These are phyloP conservation scores for Cladosporium oxysporum DNA, from an alignment of 2,329 filamentous ascomycete species.

Conservation along the genomic window DNA sequence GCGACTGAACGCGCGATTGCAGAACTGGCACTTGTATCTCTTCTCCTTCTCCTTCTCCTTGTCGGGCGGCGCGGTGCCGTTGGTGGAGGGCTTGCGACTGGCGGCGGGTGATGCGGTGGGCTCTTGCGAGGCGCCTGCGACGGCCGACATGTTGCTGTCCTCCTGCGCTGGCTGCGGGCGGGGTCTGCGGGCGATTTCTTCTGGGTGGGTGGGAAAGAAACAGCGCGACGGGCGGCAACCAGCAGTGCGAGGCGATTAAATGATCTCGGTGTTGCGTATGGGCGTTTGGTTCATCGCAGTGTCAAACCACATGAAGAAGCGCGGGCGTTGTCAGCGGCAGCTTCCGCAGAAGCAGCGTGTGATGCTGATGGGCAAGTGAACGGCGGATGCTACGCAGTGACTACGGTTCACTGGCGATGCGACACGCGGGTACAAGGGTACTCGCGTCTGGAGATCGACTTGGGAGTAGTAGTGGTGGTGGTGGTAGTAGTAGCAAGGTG, in stretches of 20 bases:
- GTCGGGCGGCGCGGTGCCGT: constrained; percentile 22
- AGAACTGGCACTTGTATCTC: constrained; percentile 99
- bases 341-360: background rate
- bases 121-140: constrained; percentile 53
- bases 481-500: background rate
- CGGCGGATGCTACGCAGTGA: background rate
- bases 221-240: constrained; percentile 24
- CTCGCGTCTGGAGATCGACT: background rate
- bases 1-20: constrained; percentile 93
- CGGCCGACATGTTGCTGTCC: constrained; percentile 24
- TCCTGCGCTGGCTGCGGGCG: constrained; percentile 14
- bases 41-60: constrained; percentile 61
- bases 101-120: constrained; percentile 65
- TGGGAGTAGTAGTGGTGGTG: background rate
- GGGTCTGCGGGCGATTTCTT: constrained; percentile 15
- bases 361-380: background rate
- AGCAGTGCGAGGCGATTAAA: constrained; percentile 30
- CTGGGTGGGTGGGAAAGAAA: background rate
- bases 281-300: constrained; percentile 16
- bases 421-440: constrained; percentile 12
- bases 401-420: background rate
- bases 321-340: constrained; percentile 4
- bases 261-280: constrained; percentile 23
- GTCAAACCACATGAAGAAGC: constrained; percentile 19
- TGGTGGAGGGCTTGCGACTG: constrained; percentile 30